A percentile compares a stretch with the other conserved stretches of the same genome.
phyloP scores from a whole-genome alignment of 2,329 filamentous ascomycete genomes.

The Fusarium chaquense region DNA sequence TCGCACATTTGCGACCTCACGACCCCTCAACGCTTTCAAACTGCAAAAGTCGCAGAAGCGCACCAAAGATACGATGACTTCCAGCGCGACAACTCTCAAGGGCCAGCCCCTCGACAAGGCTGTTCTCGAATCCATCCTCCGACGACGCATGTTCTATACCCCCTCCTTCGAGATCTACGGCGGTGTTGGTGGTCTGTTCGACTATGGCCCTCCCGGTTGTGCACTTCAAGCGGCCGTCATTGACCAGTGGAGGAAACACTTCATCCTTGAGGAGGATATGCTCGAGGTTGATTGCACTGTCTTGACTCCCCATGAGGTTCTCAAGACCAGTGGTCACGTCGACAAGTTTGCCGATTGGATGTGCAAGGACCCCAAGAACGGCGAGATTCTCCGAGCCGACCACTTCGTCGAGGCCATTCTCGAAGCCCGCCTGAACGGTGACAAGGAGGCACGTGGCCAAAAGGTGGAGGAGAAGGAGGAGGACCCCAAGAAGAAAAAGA shows the following conservation, averaged over 20 bases:
- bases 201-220: conserved; percentile 92
- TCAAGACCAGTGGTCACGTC: conserved; percentile 96
- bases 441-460: conserved; percentile 91
- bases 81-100: conserved; percentile 79
- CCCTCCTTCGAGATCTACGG: conserved; percentile 96
- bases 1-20: conserved; percentile 50
- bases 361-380: conserved; percentile 98
- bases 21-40: conserved; percentile 49
- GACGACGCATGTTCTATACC: conserved; percentile 92
- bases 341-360: conserved; percentile 99
- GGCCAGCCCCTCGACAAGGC: conserved; percentile 89
- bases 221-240: conserved; percentile 88
- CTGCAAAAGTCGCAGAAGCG: conserved; percentile 45
- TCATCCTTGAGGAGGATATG: conserved; percentile 93
- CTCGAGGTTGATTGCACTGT: conserved; percentile 94
- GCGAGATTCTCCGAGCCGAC: conserved; percentile 95
- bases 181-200: conserved; percentile 88
- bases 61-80: conserved; percentile 57
- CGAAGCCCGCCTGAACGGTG: conserved; percentile 85
- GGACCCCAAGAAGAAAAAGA: conserved; percentile 81
- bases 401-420: conserved; percentile 96
- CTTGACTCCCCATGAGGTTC: conserved; percentile 90
- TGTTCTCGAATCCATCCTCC: conserved; percentile 85
- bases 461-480: conserved; percentile 83
- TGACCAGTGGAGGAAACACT: conserved; percentile 92